These are phyloP conservation scores for Sclerotinia trifoliorum DNA, from an alignment of 2,329 filamentous ascomycete genomes.

Conservation along the genomic window DNA sequence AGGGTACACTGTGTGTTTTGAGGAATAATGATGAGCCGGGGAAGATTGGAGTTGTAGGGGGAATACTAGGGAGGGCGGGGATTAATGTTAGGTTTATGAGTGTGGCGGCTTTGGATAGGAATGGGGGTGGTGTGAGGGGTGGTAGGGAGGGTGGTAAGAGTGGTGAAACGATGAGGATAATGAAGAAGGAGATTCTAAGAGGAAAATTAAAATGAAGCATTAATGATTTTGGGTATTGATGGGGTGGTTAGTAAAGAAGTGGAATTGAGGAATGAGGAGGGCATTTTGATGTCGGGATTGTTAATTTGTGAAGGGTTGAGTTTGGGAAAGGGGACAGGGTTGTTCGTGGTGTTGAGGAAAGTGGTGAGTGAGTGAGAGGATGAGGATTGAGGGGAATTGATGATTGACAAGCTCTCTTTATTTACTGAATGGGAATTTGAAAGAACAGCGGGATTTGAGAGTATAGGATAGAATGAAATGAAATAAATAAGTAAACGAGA, in stretches of 20 bases:
- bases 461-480: too few relatives aligned
- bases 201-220: conserved; percentile 58
- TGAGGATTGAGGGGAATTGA: neutral
- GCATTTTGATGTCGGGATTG: conserved; percentile 57
- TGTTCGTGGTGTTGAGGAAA: neutral
- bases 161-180: too few relatives aligned
- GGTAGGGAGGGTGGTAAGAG: conserved; percentile 31
- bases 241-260: conserved; percentile 59
- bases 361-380: neutral
- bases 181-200: too few relatives aligned
- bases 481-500: too few relatives aligned
- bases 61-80: conserved; percentile 63
- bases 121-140: conserved; percentile 23
- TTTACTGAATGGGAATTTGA: too few relatives aligned
- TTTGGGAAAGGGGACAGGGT: too few relatives aligned
- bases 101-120: conserved; percentile 53
- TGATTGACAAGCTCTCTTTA: too few relatives aligned
- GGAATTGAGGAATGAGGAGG: conserved; percentile 50
- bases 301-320: conserved; percentile 43
- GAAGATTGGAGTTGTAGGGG: conserved; percentile 79
- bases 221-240: conserved; percentile 80
- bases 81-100: conserved; percentile 83
- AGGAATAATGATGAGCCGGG: conserved; percentile 80
- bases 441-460: too few relatives aligned
- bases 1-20: conserved; percentile 73